Conservation (phyloP, 345 rosid genomes). For the Populus alba region DNA sequence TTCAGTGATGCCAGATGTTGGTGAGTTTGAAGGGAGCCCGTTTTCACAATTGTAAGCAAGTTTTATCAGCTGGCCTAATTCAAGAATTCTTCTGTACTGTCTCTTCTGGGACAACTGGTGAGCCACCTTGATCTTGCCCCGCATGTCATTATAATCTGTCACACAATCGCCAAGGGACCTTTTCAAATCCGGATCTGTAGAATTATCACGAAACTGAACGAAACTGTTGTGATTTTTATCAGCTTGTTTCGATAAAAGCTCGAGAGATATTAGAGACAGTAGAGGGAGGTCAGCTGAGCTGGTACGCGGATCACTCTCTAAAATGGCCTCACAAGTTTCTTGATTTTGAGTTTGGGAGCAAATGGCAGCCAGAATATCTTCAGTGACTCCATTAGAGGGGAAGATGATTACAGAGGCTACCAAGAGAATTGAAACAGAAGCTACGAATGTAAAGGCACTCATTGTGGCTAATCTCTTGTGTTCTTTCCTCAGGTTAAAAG, state of each 20-base stretch:
- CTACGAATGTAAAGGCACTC: background rate
- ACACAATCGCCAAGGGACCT: conserved; percentile 4
- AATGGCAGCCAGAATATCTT: conserved; percentile 12
- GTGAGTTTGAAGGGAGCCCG: conserved; percentile 15
- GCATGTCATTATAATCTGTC: conserved; percentile 10
- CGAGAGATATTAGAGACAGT: conserved; percentile 25
- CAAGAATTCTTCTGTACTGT: conserved; percentile 17
- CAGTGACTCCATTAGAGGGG: conserved; percentile 12
- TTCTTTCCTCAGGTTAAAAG: no score
- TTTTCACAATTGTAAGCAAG: conserved; percentile 25
- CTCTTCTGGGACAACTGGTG: conserved; percentile 10
- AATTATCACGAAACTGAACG: background rate
- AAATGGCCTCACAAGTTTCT: conserved; percentile 15
- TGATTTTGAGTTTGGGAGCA: conserved; percentile 27
- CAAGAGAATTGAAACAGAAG: background rate
- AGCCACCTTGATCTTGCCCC: conserved; percentile 7
- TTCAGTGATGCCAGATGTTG: conserved; percentile 20
- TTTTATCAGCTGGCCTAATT: conserved; percentile 3
- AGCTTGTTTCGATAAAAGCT: conserved; percentile 15
- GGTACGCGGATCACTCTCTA: conserved; percentile 19
- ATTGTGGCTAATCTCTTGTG: no score
- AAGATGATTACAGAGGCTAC: background rate
- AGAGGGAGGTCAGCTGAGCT: conserved; percentile 23
- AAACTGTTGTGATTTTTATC: background rate
- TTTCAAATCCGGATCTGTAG: background rate